Evolutionary conservation across 805 yeast species (phyloP).

Genomic region (Ogataea degrootiae): DNA sequence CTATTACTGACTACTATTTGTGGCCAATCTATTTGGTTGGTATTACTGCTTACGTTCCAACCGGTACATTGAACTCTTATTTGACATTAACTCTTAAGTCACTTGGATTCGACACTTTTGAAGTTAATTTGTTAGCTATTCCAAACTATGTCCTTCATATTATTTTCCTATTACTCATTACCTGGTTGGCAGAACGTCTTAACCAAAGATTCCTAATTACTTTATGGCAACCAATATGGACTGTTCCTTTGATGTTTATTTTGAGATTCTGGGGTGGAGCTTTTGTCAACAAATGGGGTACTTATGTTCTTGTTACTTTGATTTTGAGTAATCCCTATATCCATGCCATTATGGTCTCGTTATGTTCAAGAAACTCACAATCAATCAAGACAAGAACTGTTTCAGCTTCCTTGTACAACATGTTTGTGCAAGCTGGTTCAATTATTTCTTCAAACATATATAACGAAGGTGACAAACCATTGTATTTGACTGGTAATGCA

Average conservation of each 20-base stretch:
- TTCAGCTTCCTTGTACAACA: slow-evolving; percentile 60
- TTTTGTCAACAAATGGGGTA: slow-evolving; percentile 24
- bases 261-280: slow-evolving; percentile 27
- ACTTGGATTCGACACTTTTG: slow-evolving; percentile 49
- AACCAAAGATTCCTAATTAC: slow-evolving; percentile 24
- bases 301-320: slow-evolving; percentile 22
- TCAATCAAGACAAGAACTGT: slow-evolving; percentile 62
- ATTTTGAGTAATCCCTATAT: slow-evolving; percentile 40
- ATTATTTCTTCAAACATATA: slow-evolving; percentile 56
- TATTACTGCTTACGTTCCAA: slow-evolving; percentile 35
- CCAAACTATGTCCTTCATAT: slow-evolving; percentile 41
- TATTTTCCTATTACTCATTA: slow-evolving; percentile 30
- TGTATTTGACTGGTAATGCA: slow-evolving; percentile 53
- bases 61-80: slow-evolving; percentile 36
- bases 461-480: slow-evolving; percentile 51
- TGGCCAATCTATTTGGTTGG: slow-evolving; percentile 52
- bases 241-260: slow-evolving; percentile 22
- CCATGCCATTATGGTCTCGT: slow-evolving; percentile 53
- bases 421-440: slow-evolving; percentile 55
- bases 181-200: slow-evolving; percentile 34
- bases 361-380: slow-evolving; percentile 61
- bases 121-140: slow-evolving; percentile 47
- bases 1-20: slow-evolving; percentile 45
- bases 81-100: slow-evolving; percentile 43
- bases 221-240: slow-evolving; percentile 23